A percentile compares a stretch with the other conserved stretches of the same genome.
Conservation (phyloP, 2,329 filamentous ascomycete genomes). For the Rhytidhysteron rufulum region DNA sequence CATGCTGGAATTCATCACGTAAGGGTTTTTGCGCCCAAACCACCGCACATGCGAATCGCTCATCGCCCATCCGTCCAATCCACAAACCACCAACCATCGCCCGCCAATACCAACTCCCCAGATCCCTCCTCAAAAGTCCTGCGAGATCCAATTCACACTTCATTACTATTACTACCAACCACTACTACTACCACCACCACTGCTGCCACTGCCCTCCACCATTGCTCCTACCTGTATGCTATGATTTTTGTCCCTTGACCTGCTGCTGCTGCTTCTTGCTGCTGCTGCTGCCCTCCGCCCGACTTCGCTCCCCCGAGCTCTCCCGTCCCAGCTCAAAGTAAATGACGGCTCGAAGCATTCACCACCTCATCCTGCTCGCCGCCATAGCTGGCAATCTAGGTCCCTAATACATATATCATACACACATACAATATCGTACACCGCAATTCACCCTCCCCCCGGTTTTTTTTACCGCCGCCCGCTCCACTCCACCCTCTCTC, state of each 20-base stretch:
- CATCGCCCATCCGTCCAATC: constrained; percentile 15
- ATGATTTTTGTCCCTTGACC: constrained; percentile 9
- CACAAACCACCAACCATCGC: constrained; percentile 7
- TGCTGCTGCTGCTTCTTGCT: no score
- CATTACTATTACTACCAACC: constrained; percentile 6
- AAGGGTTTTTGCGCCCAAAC: no score
- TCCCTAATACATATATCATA: constrained; percentile 21
- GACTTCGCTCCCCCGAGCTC: constrained; percentile 10
- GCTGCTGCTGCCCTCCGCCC: no score
- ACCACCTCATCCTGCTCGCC: constrained; percentile 40
- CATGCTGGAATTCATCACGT: constrained; percentile 16
- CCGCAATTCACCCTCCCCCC: no score
- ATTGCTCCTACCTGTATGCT: background rate
- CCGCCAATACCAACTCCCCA: no score
- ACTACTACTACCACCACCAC: constrained; percentile 2
- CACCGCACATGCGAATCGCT: no score
- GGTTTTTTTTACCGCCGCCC: no score
- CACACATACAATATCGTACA: no score
- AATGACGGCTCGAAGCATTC: constrained; percentile 41
- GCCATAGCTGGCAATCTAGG: constrained; percentile 37
- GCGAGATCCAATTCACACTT: constrained; percentile 9
- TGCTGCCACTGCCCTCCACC: background rate
- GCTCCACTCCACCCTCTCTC: constrained; percentile 8
- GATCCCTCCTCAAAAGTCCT: constrained; percentile 35
- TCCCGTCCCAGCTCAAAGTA: constrained; percentile 23